Conservation (phyloP, 805 yeast genomes). For the Saccharomycopsis fodiens region DNA sequence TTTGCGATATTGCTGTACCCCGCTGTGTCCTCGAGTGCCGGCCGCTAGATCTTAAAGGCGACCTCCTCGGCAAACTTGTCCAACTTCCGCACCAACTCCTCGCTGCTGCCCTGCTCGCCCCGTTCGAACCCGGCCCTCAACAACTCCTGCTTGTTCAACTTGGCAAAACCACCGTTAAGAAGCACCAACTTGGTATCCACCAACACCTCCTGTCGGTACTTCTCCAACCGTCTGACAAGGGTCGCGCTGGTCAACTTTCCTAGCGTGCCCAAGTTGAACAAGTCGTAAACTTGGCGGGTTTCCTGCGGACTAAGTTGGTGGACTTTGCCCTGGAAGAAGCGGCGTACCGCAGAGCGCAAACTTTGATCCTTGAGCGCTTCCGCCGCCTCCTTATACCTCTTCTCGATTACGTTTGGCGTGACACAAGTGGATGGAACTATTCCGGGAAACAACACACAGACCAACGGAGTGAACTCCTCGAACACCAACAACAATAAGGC, state of each 20-base stretch:
- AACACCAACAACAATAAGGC: conserved; percentile 39
- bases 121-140: conserved; percentile 12
- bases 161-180: conserved; percentile 7
- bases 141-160: conserved; percentile 13
- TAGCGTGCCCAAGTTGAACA: background rate
- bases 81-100: background rate
- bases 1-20: no score
- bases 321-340: background rate
- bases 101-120: background rate
- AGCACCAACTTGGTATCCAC: conserved; percentile 15
- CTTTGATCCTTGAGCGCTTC: background rate
- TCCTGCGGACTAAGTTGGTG: background rate
- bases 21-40: no score
- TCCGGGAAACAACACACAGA: conserved; percentile 48
- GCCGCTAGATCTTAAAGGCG: background rate
- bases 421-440: conserved; percentile 53
- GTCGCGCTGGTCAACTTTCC: background rate
- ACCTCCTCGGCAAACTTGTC: background rate
- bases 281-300: background rate
- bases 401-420: conserved; percentile 34
- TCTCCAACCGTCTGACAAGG: conserved; percentile 7
- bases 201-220: conserved; percentile 10
- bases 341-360: background rate
- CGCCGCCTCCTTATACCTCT: conserved; percentile 8
- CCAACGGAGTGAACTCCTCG: conserved; percentile 46